Evolutionary conservation across 2,329 filamentous ascomycete genomes (phyloP).

Genomic region (Allantophomopsis lycopodina): DNA sequence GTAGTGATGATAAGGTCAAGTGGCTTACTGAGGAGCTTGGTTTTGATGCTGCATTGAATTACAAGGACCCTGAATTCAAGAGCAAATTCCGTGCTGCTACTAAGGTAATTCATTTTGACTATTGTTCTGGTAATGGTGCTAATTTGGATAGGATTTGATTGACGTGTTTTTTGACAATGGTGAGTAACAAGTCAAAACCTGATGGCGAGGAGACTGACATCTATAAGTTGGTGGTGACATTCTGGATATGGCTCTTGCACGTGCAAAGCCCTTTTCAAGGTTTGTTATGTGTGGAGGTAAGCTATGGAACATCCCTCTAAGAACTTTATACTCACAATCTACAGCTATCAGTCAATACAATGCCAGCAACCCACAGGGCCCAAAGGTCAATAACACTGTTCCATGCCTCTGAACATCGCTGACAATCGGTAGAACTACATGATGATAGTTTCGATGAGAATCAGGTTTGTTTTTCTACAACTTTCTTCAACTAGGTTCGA

Average conservation of each 20-base stretch:
- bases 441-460: slow-evolving; percentile 37
- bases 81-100: slow-evolving; percentile 30
- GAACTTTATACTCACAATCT: not conserved
- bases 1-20: slow-evolving; percentile 50
- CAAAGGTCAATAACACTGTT: slow-evolving; percentile 22
- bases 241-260: slow-evolving; percentile 47
- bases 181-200: not conserved
- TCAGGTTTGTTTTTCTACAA: slow-evolving; percentile 21
- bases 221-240: slow-evolving; percentile 51
- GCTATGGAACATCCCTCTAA: slow-evolving; percentile 7
- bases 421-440: slow-evolving; percentile 27
- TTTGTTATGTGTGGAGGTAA: slow-evolving; percentile 56
- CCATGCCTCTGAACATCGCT: not conserved
- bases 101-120: not conserved
- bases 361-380: slow-evolving; percentile 35
- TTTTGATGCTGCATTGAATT: slow-evolving; percentile 55
- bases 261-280: slow-evolving; percentile 47
- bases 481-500: not conserved
- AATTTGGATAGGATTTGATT: slow-evolving; percentile 29
- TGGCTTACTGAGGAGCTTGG: slow-evolving; percentile 54
- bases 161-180: slow-evolving; percentile 62
- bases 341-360: slow-evolving; percentile 55
- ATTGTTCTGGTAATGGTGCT: slow-evolving; percentile 3
- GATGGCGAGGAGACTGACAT: not conserved
- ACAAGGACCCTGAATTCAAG: slow-evolving; percentile 50